A percentile compares a stretch with the other conserved stretches of the same genome.
These are phyloP conservation scores for Pleurozium schreberi DNA, from an alignment of 225 moss, liverwort and hornwort species.

Conservation along the genomic window DNA sequence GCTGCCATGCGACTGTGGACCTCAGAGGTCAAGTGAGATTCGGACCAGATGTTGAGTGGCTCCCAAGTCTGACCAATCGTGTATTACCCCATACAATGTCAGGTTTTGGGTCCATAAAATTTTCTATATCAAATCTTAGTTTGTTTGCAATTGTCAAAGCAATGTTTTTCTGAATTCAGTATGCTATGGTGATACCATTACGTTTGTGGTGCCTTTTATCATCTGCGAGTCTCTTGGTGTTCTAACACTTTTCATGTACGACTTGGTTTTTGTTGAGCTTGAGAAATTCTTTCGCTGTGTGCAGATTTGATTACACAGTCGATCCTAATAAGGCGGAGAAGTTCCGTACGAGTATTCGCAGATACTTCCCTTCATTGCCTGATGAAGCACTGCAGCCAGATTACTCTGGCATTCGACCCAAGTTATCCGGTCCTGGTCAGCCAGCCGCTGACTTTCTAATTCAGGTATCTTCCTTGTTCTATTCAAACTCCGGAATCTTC, in stretches of 20 bases:
- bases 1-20: constrained; percentile 88
- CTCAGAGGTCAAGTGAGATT: constrained; percentile 70
- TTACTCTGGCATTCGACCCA: constrained; percentile 87
- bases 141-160: neutral
- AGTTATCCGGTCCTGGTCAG: constrained; percentile 70
- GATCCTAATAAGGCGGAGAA: constrained; percentile 53
- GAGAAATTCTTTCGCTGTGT: neutral
- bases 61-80: constrained; percentile 43
- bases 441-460: constrained; percentile 69
- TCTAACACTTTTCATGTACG: neutral
- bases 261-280: neutral
- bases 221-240: neutral
- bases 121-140: neutral
- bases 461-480: constrained; percentile 37
- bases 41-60: constrained; percentile 98
- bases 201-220: neutral
- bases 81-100: constrained; percentile 27
- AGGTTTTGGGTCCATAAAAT: neutral
- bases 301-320: constrained; percentile 80
- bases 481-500: neutral
- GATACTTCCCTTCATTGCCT: constrained; percentile 71
- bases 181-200: neutral
- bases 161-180: neutral
- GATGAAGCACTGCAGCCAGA: constrained; percentile 65
- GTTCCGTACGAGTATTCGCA: constrained; percentile 67